phyloP scores from a whole-genome alignment of 2,329 filamentous ascomycete species.

The Monosporascus sp. region DNA sequence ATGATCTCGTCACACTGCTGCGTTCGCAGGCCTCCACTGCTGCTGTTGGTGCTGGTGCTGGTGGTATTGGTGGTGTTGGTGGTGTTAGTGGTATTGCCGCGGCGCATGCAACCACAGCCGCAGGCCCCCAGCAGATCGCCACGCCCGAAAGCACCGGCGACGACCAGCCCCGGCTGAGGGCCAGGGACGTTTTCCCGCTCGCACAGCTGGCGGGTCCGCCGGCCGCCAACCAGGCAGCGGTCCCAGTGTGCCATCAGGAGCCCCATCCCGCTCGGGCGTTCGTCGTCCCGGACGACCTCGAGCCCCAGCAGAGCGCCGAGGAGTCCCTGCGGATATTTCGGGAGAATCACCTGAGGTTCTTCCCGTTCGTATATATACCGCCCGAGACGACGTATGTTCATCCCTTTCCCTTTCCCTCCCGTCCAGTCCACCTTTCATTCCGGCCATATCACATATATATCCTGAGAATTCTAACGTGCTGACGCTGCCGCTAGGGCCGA shows the following conservation, averaged over 20 bases:
- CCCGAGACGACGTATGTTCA: conserved; percentile 14
- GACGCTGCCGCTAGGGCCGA: conserved; percentile 11
- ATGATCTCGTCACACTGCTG: conserved; percentile 24
- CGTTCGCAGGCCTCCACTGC: conserved; percentile 17
- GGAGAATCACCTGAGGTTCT: conserved; percentile 16
- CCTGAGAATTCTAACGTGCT: conserved; percentile 1
- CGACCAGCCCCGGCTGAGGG: neutral
- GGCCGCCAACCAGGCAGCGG: neutral
- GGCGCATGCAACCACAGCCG: neutral
- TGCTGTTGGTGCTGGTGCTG: conserved; percentile 1
- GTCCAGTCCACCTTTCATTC: neutral
- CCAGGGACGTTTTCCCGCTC: neutral
- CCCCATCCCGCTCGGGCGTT: conserved; percentile 9
- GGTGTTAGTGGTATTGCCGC: conserved; percentile 1
- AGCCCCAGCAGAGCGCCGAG: conserved; percentile 17
- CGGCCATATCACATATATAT: neutral
- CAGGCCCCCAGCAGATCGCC: neutral
- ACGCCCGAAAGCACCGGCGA: neutral
- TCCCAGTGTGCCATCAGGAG: conserved; percentile 9
- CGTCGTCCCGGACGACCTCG: conserved; percentile 4
- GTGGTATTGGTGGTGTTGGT: conserved; percentile 1
- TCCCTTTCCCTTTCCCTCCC: neutral
- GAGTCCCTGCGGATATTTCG: conserved; percentile 20
- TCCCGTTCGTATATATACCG: conserved; percentile 24
- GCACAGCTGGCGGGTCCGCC: neutral